Percentiles rank a stretch among this genome's conserved stretches.
Conservation (phyloP, 2,329 filamentous ascomycete species). For the Verticillium alfalfae region DNA sequence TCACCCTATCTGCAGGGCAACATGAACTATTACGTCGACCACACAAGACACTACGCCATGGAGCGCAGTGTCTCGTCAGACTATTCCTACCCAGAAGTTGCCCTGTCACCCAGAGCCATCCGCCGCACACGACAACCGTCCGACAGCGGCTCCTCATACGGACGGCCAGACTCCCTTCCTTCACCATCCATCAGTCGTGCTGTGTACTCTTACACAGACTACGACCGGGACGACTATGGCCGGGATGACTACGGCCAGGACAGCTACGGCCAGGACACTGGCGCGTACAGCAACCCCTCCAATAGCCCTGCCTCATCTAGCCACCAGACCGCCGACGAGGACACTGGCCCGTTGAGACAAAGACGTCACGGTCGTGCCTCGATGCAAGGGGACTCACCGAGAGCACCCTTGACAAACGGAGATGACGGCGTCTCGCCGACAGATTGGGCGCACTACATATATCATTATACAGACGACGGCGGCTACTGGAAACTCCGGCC, state of each 20-base stretch:
- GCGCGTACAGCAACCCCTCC: no score
- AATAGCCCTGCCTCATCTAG: no score
- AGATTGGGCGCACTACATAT: conserved; percentile 10
- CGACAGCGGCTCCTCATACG: neutral
- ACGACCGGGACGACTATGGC: no score
- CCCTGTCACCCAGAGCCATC: no score
- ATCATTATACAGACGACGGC: conserved; percentile 10
- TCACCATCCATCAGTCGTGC: no score
- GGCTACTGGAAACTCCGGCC: conserved; percentile 11
- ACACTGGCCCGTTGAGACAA: no score
- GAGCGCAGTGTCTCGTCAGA: neutral
- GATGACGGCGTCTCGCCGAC: neutral
- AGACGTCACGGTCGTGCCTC: neutral
- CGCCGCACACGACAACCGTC: neutral
- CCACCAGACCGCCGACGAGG: no score
- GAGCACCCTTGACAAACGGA: neutral
- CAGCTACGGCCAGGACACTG: no score
- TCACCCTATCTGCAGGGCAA: neutral
- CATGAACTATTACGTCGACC: neutral
- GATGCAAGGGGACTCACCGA: neutral
- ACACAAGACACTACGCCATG: no score
- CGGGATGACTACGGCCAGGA: no score
- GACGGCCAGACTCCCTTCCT: no score
- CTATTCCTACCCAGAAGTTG: neutral
- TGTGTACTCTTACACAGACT: no score